Evolutionary conservation across 306 rosid genomes (phyloP), one percentile per base, ranked within the genome.

Genomic region (Cyclanthera cordifolia): DNA sequence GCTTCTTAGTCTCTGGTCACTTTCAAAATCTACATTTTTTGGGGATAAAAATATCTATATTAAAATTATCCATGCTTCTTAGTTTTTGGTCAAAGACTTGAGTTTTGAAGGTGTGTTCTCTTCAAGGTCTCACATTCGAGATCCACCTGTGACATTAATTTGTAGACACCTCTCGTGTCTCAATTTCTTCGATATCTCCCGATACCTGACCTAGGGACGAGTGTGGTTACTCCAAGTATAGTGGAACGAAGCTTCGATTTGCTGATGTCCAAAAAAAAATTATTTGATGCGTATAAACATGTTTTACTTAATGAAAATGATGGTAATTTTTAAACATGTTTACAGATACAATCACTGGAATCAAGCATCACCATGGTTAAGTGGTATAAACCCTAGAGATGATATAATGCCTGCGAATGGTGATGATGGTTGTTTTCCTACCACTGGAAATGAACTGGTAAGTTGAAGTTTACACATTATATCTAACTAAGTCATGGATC

Each of bases 401-500:
- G 75, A 76, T 58, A 76, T 79, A 73, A 84, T 87, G 97, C 97
- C 96, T 1, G 76, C 79, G 73, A 79, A 85, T 73, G 97, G 97
- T 0, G 85, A 92, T 76, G 90, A 92, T 74, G 97, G 97, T 27
- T 83, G 87, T 81, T 89, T 70, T 70, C 97, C 96, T 4, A 87
- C 95, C 70, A 72, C 87, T 28, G 96, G 97, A 85, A 88, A 88
- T 82, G 96, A 88, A 75, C 76, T 88, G 74, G 85, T 81, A 71
- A 77, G 85, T 69, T 52, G 63, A 64, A 14, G 4, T 57, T 56
- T 71, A 50, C 7, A 21, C 72, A 50, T 71, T 53, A 2, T 46
- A 39, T 41, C 75, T 50, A 53, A 76, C 52, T 21, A 45, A 72
- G 51, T 70, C 56, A 34, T 73, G 63, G 73, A 37, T 77, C 72